A percentile compares a stretch with the other conserved stretches of the same genome.
Evolutionary conservation across 2,329 filamentous ascomycete species (phyloP).

Genomic region (Fusarium stilboides): DNA sequence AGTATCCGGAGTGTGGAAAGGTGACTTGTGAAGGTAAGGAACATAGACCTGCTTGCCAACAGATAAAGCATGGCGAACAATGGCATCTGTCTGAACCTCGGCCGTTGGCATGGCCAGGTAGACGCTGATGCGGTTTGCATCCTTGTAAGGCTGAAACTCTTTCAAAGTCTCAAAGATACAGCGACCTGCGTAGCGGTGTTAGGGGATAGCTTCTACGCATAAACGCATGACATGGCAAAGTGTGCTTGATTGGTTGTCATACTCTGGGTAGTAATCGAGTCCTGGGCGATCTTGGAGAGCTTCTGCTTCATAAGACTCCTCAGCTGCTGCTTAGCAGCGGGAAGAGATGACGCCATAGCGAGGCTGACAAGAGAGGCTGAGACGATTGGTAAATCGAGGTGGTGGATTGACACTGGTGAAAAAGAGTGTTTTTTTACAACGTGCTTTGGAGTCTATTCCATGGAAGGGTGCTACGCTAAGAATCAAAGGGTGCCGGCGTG

Average conservation of each 20-base stretch:
- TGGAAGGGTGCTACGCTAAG: constrained; percentile 31
- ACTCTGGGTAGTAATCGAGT: constrained; percentile 80
- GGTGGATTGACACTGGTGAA: constrained; percentile 24
- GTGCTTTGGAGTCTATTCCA: constrained; percentile 19
- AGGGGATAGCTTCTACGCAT: constrained; percentile 30
- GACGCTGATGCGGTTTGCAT: constrained; percentile 83
- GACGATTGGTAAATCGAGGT: constrained; percentile 8
- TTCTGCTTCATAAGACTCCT: constrained; percentile 78
- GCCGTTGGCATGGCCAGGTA: constrained; percentile 94
- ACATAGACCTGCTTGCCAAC: constrained; percentile 90
- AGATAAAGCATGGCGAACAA: constrained; percentile 85
- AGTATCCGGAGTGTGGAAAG: constrained; percentile 62
- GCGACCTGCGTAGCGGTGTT: constrained; percentile 66
- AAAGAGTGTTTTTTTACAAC: constrained; percentile 20
- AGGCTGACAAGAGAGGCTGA: constrained; percentile 30
- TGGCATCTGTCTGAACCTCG: constrained; percentile 86
- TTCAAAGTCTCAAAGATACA: constrained; percentile 76
- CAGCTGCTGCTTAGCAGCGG: constrained; percentile 82
- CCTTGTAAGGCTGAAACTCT: constrained; percentile 79
- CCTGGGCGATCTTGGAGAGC: constrained; percentile 73
- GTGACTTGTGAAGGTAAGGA: constrained; percentile 83
- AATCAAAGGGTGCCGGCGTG: constrained; percentile 23
- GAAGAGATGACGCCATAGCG: constrained; percentile 68
- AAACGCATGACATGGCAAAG: constrained; percentile 14
- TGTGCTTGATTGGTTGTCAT: constrained; percentile 53